A percentile compares a stretch with the other conserved stretches of the same genome.
Evolutionary conservation across 2,329 filamentous ascomycete genomes (phyloP).

Genomic region (Aspergillus melleus): DNA sequence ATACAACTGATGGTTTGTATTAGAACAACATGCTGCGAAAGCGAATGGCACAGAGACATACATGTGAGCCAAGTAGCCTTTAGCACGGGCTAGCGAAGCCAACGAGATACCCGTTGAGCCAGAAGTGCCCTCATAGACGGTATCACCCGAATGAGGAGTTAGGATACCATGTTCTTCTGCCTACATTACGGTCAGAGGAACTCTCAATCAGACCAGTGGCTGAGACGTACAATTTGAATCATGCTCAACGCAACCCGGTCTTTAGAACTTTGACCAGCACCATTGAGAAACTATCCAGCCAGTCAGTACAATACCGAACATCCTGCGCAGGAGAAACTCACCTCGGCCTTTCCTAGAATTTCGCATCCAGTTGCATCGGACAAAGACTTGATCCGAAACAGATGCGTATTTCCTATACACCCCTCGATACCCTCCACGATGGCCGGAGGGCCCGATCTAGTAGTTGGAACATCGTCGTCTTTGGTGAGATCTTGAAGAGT

Average conservation of each 20-base stretch:
- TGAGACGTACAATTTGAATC: conserved; percentile 61
- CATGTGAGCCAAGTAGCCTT: conserved; percentile 91
- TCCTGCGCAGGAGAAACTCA: conserved; percentile 26
- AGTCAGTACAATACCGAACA: conserved; percentile 10
- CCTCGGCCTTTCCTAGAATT: conserved; percentile 90
- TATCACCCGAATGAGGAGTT: conserved; percentile 79
- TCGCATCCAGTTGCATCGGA: conserved; percentile 83
- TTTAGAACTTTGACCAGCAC: conserved; percentile 89
- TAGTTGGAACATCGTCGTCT: conserved; percentile 16
- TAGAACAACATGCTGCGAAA: conserved; percentile 6
- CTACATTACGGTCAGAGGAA: conserved; percentile 34
- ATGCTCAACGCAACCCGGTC: conserved; percentile 91
- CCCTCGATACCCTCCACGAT: conserved; percentile 82
- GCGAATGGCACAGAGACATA: conserved; percentile 25
- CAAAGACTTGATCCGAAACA: conserved; percentile 81
- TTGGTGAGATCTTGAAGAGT: conserved; percentile 3
- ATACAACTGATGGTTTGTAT: conserved; percentile 62
- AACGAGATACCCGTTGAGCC: conserved; percentile 95
- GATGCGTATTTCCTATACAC: conserved; percentile 89
- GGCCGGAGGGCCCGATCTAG: conserved; percentile 36
- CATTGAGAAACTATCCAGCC: conserved; percentile 73
- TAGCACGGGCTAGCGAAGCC: conserved; percentile 81
- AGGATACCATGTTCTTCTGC: conserved; percentile 79
- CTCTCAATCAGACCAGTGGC: neutral
- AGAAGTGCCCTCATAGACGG: conserved; percentile 95